phyloP scores from a whole-genome alignment of 805 yeast genomes.

The Myxozyma sirexii region DNA sequence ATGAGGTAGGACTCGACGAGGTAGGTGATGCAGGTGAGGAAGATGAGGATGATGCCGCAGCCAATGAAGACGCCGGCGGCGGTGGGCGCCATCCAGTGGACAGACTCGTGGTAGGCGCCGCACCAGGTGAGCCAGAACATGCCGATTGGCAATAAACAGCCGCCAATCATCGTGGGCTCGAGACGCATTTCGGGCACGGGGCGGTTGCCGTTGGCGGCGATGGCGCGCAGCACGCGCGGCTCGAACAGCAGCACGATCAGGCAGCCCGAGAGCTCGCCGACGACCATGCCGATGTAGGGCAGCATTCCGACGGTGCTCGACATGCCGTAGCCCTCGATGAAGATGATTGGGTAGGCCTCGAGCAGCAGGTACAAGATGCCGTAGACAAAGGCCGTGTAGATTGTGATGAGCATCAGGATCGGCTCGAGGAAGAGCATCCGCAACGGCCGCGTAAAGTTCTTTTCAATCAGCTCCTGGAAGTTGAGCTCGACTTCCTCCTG shows the following conservation, averaged over 20 bases:
- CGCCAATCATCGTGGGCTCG: slow-evolving; percentile 73
- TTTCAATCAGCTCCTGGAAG: slow-evolving; percentile 60
- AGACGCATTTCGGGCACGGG: slow-evolving; percentile 81
- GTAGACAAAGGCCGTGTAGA: slow-evolving; percentile 77
- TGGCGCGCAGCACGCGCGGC: slow-evolving; percentile 51
- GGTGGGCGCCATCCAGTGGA: slow-evolving; percentile 78
- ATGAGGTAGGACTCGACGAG: slow-evolving; percentile 65
- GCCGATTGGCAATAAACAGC: slow-evolving; percentile 72
- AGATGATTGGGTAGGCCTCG: slow-evolving; percentile 76
- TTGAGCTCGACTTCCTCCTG: slow-evolving; percentile 65
- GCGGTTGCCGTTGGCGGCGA: slow-evolving; percentile 57
- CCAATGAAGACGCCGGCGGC: slow-evolving; percentile 62
- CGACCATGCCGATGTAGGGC: slow-evolving; percentile 75
- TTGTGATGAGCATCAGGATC: slow-evolving; percentile 61
- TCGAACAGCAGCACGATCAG: slow-evolving; percentile 57
- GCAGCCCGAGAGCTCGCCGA: slow-evolving; percentile 69
- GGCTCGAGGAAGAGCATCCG: slow-evolving; percentile 71
- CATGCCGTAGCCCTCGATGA: slow-evolving; percentile 63
- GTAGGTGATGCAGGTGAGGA: slow-evolving; percentile 64
- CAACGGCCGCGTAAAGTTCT: slow-evolving; percentile 69
- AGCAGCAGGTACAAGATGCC: slow-evolving; percentile 75
- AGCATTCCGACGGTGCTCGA: slow-evolving; percentile 64
- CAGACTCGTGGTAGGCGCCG: slow-evolving; percentile 67
- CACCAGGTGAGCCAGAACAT: slow-evolving; percentile 88
- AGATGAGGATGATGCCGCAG: slow-evolving; percentile 63